Percentiles rank a stretch among this genome's conserved stretches.
Evolutionary conservation across 1,139 yeast genomes (phyloP).

Genomic region (Kazachstania sp.): DNA sequence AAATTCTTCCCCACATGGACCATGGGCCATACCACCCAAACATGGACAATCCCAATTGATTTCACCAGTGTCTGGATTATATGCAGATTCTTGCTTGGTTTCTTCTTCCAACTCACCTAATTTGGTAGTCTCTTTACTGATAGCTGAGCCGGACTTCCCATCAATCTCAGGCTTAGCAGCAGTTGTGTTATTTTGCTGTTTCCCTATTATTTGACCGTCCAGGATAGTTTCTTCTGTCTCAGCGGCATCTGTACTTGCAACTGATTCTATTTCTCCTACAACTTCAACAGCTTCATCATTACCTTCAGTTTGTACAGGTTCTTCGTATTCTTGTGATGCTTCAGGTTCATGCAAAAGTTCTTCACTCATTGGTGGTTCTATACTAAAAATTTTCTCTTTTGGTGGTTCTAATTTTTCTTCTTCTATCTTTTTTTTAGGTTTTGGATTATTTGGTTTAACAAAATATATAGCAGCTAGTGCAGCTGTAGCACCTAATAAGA

Average conservation of each 20-base stretch:
- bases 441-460: constrained; percentile 9
- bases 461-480: constrained; percentile 9
- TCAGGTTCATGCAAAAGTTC: background rate
- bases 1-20: constrained; percentile 98
- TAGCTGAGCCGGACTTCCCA: background rate
- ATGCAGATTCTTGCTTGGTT: constrained; percentile 53
- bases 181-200: background rate
- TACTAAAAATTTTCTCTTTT: background rate
- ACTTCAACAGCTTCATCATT: background rate
- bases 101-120: constrained; percentile 20
- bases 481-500: constrained; percentile 9
- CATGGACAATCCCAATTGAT: constrained; percentile 99
- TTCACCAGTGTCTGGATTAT: constrained; percentile 95
- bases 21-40: constrained; percentile 97
- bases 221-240: background rate
- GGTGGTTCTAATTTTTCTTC: background rate
- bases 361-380: constrained; percentile 1
- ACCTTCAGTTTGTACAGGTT: background rate
- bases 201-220: too few species aligned
- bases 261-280: background rate
- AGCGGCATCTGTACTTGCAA: background rate
- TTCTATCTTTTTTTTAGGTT: constrained; percentile 4
- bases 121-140: constrained; percentile 5
- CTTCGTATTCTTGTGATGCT: too few species aligned
- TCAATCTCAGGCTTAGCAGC: background rate